Base-by-base conservation (phyloP, 768 basidiomycete genomes). In the Mycena capillaripes region DNA sequence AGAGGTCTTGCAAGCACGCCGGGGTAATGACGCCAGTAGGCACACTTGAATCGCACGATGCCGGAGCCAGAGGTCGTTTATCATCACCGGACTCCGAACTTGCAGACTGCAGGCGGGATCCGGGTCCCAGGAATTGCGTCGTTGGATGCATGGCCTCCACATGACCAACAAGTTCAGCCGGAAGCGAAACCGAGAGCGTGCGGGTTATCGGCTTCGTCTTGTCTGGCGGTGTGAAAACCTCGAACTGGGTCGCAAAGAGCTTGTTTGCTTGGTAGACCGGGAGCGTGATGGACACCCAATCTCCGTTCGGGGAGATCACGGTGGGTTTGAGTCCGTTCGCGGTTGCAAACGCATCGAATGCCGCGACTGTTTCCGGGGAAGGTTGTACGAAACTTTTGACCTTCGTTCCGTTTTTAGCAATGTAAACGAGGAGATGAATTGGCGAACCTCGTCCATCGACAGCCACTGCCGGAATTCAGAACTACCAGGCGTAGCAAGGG, bases 341-440 rank as follows among this genome's bases (percentile, higher is more conserved):
- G 59, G 69, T 34, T 14, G 42, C 52, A 27, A 55, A 69, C 27
- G 68, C 19, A 21, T 62, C 34, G 60, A 69, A 69, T n/a, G 34
- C 40, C 17, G 58, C 11, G 7, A 56, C 25, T 9, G 68, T 62
- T 19, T 62, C 68, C 3, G 58, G 14, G 14, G 68, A 69, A 19
- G 68, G 68, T 36, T 60, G 48, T 19, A 62, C 60, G 60, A 61
- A 69, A 36, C 19, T 11, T 62, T 69, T 69, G 25, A 69, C 68
- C 59, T 69, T 48, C 25, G 19, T 19, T 25, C 36, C 17, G 23
- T 62, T 21, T 23, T 63, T 52, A 65, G 38, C 52, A 25, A 38
- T 64, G 48, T 25, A 52, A 27, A n/a, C 25, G 29, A 38, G 27
- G 29, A 56, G 53, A 44, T 42, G 27, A 40, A 38, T 21, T 19